Evolutionary conservation across 345 rosid species (phyloP), one percentile per base, ranked within the genome.

Genomic region (Aquilaria sinensis): DNA sequence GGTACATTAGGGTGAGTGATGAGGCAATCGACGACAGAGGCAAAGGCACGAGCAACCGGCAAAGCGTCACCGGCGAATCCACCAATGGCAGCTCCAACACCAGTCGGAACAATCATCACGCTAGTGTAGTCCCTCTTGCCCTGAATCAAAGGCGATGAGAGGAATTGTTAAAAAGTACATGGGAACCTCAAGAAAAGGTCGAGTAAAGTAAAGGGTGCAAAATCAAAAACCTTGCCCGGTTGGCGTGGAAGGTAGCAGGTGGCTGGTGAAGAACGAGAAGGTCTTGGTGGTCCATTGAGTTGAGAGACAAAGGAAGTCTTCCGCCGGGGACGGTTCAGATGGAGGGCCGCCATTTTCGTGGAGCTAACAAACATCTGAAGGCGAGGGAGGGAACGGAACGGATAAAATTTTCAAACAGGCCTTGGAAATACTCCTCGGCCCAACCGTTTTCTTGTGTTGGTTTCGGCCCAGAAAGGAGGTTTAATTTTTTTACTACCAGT

Each of bases 51-150:
- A 66, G 82, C 83, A 48, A 83, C 80, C 0, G 91, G 84, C 67
- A 83, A 63, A 29, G 86, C 84, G 64, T 85, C 91, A 4, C 88
- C 91, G 10, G 88, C 88, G 52, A 65, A 85, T 13, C 91, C 88
- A 45, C 88, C 90, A 13, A 82, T 77, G 56, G 79, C 51, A 16
- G 87, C 87, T 2, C 87, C 87, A 1, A 82, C 85, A 33, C 87
- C 85, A 0, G 90, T 80, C 29, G 85, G 90, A 31, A 82, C 82
- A 64, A 82, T 80, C 85, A 82, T 73, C 33, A 85, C 87, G 67
- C 82, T 82, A 2, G 87, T 82, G 73, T 85, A 85, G 31, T 74
- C 83, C 76, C 78, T 76, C 67, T 68, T 74, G 45, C 77, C 75
- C 83, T 81, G 82, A 63, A 63, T 57, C 43, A 33, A 12, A n/a